A percentile compares a stretch with the other conserved stretches of the same genome.
Evolutionary conservation across 2,329 filamentous ascomycete species (phyloP).

Genomic region (Pseudocercospora macadamiae): DNA sequence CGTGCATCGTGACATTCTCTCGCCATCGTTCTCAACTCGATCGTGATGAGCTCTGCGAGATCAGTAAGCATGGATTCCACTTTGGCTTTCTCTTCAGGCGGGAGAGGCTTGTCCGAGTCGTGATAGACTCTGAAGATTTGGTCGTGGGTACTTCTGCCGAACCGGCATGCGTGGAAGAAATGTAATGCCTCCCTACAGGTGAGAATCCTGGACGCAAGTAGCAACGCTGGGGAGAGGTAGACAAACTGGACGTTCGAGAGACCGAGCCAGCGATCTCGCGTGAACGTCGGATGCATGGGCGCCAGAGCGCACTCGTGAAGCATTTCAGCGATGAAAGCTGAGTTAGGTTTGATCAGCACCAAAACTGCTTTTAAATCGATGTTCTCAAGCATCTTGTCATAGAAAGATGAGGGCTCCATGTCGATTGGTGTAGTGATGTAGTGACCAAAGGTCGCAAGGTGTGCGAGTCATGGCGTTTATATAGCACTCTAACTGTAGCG

Average conservation of each 20-base stretch:
- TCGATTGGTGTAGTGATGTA: too few relatives aligned
- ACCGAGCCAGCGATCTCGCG: not conserved
- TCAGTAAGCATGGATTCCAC: not conserved
- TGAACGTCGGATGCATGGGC: not conserved
- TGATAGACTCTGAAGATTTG: not conserved
- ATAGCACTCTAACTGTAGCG: too few relatives aligned
- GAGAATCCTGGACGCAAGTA: not conserved
- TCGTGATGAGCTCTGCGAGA: not conserved
- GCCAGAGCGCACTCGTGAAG: not conserved
- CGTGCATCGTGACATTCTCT: not conserved
- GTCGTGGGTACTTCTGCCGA: not conserved
- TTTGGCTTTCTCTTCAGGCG: not conserved
- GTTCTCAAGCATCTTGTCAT: not conserved
- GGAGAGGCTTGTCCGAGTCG: not conserved
- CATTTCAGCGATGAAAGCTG: not conserved
- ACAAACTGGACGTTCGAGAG: not conserved
- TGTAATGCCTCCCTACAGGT: not conserved
- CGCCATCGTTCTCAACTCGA: not conserved
- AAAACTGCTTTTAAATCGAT: not conserved
- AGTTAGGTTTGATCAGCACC: not conserved
- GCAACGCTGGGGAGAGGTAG: not conserved
- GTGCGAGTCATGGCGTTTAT: too few relatives aligned
- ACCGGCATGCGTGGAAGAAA: conserved; percentile 4
- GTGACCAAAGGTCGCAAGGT: too few relatives aligned
- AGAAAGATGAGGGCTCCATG: not conserved